A percentile compares a stretch with the other conserved stretches of the same genome.
These are phyloP conservation scores for Diaporthe caulivora DNA, from an alignment of 2,329 filamentous ascomycete genomes.

Conservation along the genomic window DNA sequence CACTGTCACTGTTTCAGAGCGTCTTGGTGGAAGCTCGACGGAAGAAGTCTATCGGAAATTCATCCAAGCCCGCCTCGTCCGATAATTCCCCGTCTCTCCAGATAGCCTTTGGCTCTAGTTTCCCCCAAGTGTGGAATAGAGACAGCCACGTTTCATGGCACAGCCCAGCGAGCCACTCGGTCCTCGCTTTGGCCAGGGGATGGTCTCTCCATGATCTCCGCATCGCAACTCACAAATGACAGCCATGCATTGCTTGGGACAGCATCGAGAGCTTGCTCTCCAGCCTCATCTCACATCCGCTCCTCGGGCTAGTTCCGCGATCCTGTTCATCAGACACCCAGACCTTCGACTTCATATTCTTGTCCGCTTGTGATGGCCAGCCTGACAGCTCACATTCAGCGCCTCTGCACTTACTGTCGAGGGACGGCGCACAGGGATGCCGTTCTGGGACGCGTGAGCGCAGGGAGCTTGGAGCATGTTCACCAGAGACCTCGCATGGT, in stretches of 20 bases:
- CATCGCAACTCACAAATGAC: slow-evolving; percentile 4
- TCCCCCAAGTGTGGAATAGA: slow-evolving; percentile 2
- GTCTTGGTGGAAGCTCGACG: not conserved
- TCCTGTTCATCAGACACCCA: not conserved
- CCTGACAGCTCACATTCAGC: not conserved
- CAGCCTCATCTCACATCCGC: not conserved
- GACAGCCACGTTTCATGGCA: slow-evolving; percentile 19
- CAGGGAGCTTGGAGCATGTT: not conserved
- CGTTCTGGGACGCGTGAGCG: no score
- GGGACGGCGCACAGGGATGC: not conserved
- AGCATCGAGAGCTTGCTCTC: not conserved
- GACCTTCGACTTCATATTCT: not conserved
- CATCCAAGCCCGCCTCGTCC: slow-evolving; percentile 14
- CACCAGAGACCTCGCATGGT: not conserved
- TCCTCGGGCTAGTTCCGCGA: not conserved
- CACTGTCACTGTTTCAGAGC: slow-evolving; percentile 25
- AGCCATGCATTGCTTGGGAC: not conserved
- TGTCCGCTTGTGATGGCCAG: not conserved
- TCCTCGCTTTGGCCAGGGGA: not conserved
- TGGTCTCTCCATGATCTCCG: not conserved
- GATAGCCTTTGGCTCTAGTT: slow-evolving; percentile 25
- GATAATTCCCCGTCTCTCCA: slow-evolving; percentile 24
- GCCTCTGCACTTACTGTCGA: not conserved
- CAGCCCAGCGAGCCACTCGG: not conserved
- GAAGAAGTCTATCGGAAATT: slow-evolving; percentile 4